Evolutionary conservation across 78 protist species (phyloP).

Genomic region (Ministeria vibrans): DNA sequence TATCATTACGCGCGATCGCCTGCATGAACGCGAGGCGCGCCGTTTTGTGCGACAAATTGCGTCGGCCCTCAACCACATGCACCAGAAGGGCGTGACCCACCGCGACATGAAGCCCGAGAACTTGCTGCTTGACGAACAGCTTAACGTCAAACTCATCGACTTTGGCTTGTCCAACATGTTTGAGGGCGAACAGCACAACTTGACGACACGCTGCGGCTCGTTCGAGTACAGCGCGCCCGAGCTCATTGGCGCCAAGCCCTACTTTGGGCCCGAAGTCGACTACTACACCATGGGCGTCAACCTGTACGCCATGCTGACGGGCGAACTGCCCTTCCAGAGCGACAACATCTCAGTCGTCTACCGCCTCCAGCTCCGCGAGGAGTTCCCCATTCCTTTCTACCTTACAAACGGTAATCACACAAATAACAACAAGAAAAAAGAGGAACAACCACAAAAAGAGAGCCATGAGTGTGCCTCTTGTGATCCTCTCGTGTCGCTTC

Average conservation of each 20-base stretch:
- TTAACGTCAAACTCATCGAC: conserved; percentile 70
- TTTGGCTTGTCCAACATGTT: conserved; percentile 61
- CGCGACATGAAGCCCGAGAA: conserved; percentile 74
- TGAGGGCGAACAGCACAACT: conserved; percentile 30
- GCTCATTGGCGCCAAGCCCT: conserved; percentile 19
- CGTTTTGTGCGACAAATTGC: conserved; percentile 38
- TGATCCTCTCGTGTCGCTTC: not conserved
- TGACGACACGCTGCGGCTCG: conserved; percentile 77
- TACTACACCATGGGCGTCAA: conserved; percentile 64
- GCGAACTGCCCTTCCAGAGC: conserved; percentile 47
- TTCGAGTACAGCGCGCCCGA: conserved; percentile 83
- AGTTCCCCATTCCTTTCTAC: not conserved
- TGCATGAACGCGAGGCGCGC: conserved; percentile 44
- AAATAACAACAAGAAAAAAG: too few relatives aligned
- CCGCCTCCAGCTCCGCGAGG: not conserved
- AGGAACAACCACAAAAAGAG: too few relatives aligned
- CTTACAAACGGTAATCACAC: not conserved
- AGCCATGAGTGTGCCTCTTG: too few relatives aligned
- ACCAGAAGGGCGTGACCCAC: not conserved
- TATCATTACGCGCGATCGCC: conserved; percentile 21
- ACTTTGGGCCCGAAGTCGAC: conserved; percentile 35
- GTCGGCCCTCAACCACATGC: conserved; percentile 47
- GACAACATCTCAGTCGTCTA: conserved; percentile 1
- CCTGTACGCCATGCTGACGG: conserved; percentile 34
- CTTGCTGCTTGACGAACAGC: conserved; percentile 60